These are phyloP conservation scores for Candida odintsovae DNA, from an alignment of 805 yeast genomes.

Conservation along the genomic window DNA sequence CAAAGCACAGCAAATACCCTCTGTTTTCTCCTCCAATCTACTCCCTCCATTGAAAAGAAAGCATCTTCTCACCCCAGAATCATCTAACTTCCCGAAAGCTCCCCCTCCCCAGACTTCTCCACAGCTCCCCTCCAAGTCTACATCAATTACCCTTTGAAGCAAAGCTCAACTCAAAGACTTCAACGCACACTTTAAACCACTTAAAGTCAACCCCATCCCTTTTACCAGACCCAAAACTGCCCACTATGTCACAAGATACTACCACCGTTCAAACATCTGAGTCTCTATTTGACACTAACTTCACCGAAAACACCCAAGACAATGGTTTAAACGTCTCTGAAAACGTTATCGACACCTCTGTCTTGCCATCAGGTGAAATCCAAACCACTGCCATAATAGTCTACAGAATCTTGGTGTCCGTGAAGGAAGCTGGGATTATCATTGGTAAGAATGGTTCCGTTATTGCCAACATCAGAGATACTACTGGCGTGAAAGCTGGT, in stretches of 20 bases:
- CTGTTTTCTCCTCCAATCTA: background rate
- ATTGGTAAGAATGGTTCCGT: conserved; percentile 82
- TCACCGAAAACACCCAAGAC: conserved; percentile 12
- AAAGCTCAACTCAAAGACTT: background rate
- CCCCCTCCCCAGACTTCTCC: too few species aligned
- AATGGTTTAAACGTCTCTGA: background rate
- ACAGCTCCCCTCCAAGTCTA: background rate
- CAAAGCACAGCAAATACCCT: background rate
- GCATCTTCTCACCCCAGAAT: background rate
- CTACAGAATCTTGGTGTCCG: conserved; percentile 56
- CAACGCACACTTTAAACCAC: background rate
- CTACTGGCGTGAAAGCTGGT: conserved; percentile 78
- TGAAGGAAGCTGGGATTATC: conserved; percentile 85
- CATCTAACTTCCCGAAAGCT: background rate
- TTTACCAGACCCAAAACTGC: background rate
- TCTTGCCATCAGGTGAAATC: conserved; percentile 19
- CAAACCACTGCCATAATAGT: conserved; percentile 23
- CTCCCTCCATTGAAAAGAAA: background rate
- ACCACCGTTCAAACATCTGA: conserved; percentile 20
- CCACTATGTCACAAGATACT: conserved; percentile 8
- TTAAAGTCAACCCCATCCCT: background rate
- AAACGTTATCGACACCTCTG: conserved; percentile 12
- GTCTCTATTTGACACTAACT: conserved; percentile 21
- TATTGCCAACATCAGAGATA: conserved; percentile 69
- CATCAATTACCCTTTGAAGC: background rate